Conservation (phyloP, 495 filamentous ascomycete species). For the Aspergillus indologenus region DNA sequence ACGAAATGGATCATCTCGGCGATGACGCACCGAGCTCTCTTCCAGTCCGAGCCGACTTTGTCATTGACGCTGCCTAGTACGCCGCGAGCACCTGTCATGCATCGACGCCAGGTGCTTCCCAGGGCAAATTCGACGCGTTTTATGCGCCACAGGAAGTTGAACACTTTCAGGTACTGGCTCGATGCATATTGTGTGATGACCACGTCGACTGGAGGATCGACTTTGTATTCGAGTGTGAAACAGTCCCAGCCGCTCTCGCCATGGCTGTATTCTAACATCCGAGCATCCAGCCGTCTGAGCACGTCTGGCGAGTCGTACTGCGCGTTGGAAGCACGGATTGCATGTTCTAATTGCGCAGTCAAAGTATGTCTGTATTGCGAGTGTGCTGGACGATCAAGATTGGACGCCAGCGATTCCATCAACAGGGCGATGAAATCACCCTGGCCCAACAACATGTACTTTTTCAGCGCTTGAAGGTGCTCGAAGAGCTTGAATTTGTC, state of each 20-base stretch:
- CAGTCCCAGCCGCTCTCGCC: conserved; percentile 99
- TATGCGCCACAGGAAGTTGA: conserved; percentile 99
- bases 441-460: conserved; percentile 89
- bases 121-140: conserved; percentile 97
- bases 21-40: conserved; percentile 76
- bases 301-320: conserved; percentile 95
- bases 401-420: conserved; percentile 92
- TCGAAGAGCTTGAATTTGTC: conserved; percentile 91
- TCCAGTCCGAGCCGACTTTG: conserved; percentile 80
- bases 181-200: conserved; percentile 94
- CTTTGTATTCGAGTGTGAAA: conserved; percentile 98
- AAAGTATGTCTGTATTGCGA: conserved; percentile 92
- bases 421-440: conserved; percentile 97
- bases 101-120: conserved; percentile 85
- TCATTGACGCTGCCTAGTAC: conserved; percentile 81
- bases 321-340: conserved; percentile 93
- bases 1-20: conserved; percentile 99
- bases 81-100: conserved; percentile 91
- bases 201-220: conserved; percentile 95
- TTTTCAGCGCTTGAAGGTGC: conserved; percentile 88
- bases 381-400: conserved; percentile 92
- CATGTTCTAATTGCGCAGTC: conserved; percentile 95
- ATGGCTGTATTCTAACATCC: conserved; percentile 91
- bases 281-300: conserved; percentile 84
- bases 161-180: conserved; percentile 95